Percentiles rank a stretch among this genome's conserved stretches.
phyloP scores from a whole-genome alignment of 2,329 filamentous ascomycete species.

The Tympanopsis confertula region DNA sequence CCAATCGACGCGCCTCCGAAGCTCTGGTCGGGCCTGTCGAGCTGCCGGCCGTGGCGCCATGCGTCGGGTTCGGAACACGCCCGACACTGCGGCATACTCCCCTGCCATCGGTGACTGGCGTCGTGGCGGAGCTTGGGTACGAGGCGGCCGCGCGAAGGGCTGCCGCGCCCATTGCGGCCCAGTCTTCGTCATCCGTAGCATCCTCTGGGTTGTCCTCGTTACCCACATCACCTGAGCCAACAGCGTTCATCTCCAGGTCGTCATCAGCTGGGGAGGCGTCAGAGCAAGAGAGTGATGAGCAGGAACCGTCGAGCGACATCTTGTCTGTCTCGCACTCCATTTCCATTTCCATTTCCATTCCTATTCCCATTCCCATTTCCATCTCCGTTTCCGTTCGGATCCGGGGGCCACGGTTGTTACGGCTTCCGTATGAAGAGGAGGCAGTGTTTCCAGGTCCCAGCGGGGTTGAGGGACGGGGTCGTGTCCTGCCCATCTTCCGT shows the following conservation, averaged over 20 bases:
- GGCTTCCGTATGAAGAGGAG: conserved; percentile 50
- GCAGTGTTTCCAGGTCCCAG: conserved; percentile 21
- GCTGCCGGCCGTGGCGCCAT: conserved; percentile 24
- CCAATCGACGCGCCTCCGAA: background rate
- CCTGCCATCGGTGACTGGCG: conserved; percentile 37
- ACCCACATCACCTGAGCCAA: no score
- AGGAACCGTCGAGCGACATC: conserved; percentile 77
- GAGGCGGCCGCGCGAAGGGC: conserved; percentile 55
- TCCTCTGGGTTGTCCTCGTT: conserved; percentile 72
- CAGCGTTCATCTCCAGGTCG: conserved; percentile 21
- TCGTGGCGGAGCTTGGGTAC: conserved; percentile 40
- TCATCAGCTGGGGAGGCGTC: conserved; percentile 58
- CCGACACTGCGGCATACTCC: conserved; percentile 30
- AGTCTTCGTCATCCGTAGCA: conserved; percentile 90
- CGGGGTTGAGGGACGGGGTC: conserved; percentile 2
- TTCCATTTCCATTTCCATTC: no score
- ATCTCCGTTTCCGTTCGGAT: no score
- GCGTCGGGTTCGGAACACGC: conserved; percentile 31
- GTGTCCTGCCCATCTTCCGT: conserved; percentile 1
- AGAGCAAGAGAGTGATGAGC: conserved; percentile 64
- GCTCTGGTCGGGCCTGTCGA: conserved; percentile 12
- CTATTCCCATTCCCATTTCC: no score
- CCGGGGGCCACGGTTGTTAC: conserved; percentile 48
- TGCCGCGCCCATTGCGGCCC: conserved; percentile 79
- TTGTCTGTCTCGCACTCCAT: conserved; percentile 81